These are phyloP conservation scores for Ogataea corticis DNA, from an alignment of 805 yeast species.

Conservation along the genomic window DNA sequence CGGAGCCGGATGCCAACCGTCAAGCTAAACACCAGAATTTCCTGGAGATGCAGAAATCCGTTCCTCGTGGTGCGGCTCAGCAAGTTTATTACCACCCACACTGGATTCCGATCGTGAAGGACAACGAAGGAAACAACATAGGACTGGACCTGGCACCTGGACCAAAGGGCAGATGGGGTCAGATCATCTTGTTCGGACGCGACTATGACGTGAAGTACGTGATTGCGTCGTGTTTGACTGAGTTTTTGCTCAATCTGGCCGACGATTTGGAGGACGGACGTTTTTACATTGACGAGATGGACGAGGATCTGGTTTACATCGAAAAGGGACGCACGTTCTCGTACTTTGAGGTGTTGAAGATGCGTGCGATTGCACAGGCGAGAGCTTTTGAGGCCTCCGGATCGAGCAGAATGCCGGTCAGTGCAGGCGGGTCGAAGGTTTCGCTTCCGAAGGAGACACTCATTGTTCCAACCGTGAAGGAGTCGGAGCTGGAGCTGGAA, in stretches of 20 bases:
- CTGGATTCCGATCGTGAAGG: slow-evolving; percentile 93
- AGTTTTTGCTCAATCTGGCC: slow-evolving; percentile 77
- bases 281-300: slow-evolving; percentile 65
- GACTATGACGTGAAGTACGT: slow-evolving; percentile 90
- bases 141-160: slow-evolving; percentile 90
- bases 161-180: slow-evolving; percentile 79
- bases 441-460: slow-evolving; percentile 36
- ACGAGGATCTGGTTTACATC: slow-evolving; percentile 51
- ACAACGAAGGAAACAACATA: slow-evolving; percentile 86
- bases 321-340: slow-evolving; percentile 48
- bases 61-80: slow-evolving; percentile 77
- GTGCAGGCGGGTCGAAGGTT: slow-evolving; percentile 19
- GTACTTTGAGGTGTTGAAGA: slow-evolving; percentile 70
- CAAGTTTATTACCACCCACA: slow-evolving; percentile 80
- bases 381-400: slow-evolving; percentile 12
- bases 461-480: slow-evolving; percentile 29
- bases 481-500: neutral
- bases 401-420: slow-evolving; percentile 19
- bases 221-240: slow-evolving; percentile 86
- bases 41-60: slow-evolving; percentile 56
- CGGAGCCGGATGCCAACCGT: slow-evolving; percentile 13
- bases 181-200: slow-evolving; percentile 89
- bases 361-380: slow-evolving; percentile 48
- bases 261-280: slow-evolving; percentile 86
- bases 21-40: slow-evolving; percentile 33